Base-by-base conservation (phyloP, 2,329 filamentous ascomycete genomes). In the Uncinocarpus reesii region DNA sequence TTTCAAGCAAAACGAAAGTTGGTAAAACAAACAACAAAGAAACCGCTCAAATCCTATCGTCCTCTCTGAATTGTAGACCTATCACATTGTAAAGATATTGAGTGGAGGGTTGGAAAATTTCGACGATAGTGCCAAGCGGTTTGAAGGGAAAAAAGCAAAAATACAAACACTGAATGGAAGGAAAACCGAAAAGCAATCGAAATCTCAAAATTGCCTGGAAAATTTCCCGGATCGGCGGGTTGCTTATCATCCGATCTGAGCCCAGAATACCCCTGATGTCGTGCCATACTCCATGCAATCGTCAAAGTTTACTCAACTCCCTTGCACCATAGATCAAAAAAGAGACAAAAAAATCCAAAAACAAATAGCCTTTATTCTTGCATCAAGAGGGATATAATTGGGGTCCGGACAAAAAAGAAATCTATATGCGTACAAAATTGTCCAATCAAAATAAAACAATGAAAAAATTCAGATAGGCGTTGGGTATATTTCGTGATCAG, bases 161-260 rank as follows among this genome's bases (percentile, higher is more conserved):
- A 13, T 16, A 41, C 13, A 41, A 41, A 20, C 38, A 13, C 21
- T 18, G 15, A 28, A 15, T 31, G n/a, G 43, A 46, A 46, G 32
- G 23, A 13, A 46, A 46, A 46, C 38, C 23, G 43, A 46, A 46
- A 16, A 8, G 23, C 8, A 38, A 46, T 46, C 34, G 34, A 46
- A 46, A 23, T 7, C 4, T 24, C 3, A 28, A 31, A n/a, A n/a
- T n/a, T n/a, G n/a, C n/a, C n/a, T n/a, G n/a, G n/a, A n/a, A n/a
- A n/a, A n/a, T n/a, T 29, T 21, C 26, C 40, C 26, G 40, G 41
- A 34, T 43, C 20, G 28, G 28, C 41, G 11, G 8, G 4, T 21
- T 15, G 11, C 26, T 42, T 28, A 16, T n/a, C 7, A 6, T 16
- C 20, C 24, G 24, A 26, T 40, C 37, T n/a, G 21, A 40, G 16